A percentile compares a stretch with the other conserved stretches of the same genome.
Evolutionary conservation across 768 basidiomycete genomes (phyloP).

Genomic region (Lyophyllum decastes): DNA sequence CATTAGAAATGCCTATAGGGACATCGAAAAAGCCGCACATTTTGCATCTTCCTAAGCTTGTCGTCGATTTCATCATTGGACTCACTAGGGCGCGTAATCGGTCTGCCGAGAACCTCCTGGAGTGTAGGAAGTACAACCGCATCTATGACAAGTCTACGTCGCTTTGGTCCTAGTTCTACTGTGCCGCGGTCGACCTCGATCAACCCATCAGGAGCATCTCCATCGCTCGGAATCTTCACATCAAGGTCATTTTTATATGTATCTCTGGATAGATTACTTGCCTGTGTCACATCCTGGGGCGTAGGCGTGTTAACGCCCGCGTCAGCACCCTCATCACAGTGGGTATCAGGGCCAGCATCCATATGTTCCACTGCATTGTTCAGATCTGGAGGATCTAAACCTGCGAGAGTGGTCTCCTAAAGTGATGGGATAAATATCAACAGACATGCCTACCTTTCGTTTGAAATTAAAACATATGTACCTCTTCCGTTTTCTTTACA

Average conservation of each 20-base stretch:
- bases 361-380: not conserved
- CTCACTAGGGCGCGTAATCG: not conserved
- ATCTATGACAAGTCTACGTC: conserved; percentile 1
- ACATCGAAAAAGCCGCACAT: not conserved
- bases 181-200: not conserved
- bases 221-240: not conserved
- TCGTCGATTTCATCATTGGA: not conserved
- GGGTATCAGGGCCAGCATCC: not conserved
- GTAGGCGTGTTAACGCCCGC: not conserved
- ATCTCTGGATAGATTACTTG: not conserved
- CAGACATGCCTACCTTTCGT: not conserved
- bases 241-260: not conserved
- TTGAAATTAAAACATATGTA: not conserved
- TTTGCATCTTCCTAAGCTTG: conserved; percentile 4
- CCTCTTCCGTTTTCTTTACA: not conserved
- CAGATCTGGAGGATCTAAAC: not conserved
- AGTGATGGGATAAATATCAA: not conserved
- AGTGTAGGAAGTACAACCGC: conserved; percentile 1
- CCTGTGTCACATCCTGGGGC: no score
- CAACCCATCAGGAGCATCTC: not conserved
- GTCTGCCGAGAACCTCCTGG: not conserved
- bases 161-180: not conserved
- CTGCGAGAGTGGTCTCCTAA: not conserved
- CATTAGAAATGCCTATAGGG: not conserved
- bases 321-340: not conserved